Evolutionary conservation across 495 filamentous ascomycete species (phyloP).

Genomic region (Rhypophila decipiens): DNA sequence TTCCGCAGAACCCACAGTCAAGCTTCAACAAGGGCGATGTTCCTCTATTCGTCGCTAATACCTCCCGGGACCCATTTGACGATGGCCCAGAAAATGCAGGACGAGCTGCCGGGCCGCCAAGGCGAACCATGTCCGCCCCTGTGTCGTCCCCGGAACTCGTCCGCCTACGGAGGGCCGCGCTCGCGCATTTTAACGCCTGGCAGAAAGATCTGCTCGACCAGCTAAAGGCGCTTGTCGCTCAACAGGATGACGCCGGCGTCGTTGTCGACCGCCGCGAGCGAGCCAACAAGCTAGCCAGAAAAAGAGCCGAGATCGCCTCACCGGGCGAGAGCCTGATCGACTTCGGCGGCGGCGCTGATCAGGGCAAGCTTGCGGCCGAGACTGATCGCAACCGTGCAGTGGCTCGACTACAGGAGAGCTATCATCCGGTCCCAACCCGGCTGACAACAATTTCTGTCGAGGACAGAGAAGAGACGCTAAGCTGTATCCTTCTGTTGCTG

Average conservation of each 20-base stretch:
- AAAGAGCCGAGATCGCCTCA: conserved; percentile 2
- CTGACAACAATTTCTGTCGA: conserved; percentile 31
- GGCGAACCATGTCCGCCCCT: not conserved
- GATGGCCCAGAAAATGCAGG: not conserved
- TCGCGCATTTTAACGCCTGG: conserved; percentile 38
- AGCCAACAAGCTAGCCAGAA: conserved; percentile 17
- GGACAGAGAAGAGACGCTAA: conserved; percentile 42
- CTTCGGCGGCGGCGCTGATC: conserved; percentile 13
- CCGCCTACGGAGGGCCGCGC: conserved; percentile 25
- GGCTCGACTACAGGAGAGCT: conserved; percentile 29
- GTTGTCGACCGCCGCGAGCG: conserved; percentile 32
- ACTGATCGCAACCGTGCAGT: conserved; percentile 18
- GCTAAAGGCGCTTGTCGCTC: conserved; percentile 31
- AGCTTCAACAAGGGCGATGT: not conserved
- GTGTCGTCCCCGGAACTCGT: conserved; percentile 23
- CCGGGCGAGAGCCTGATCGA: conserved; percentile 24
- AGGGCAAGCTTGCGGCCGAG: not conserved
- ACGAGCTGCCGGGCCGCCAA: not conserved
- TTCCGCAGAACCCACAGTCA: not conserved
- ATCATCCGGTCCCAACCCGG: conserved; percentile 41
- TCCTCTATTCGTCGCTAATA: conserved; percentile 9
- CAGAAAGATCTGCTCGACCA: conserved; percentile 24
- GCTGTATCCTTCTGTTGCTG: conserved; percentile 60
- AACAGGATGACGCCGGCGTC: conserved; percentile 28
- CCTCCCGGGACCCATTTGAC: not conserved